phyloP scores from a whole-genome alignment of 345 rosid genomes.

The Punica granatum region DNA sequence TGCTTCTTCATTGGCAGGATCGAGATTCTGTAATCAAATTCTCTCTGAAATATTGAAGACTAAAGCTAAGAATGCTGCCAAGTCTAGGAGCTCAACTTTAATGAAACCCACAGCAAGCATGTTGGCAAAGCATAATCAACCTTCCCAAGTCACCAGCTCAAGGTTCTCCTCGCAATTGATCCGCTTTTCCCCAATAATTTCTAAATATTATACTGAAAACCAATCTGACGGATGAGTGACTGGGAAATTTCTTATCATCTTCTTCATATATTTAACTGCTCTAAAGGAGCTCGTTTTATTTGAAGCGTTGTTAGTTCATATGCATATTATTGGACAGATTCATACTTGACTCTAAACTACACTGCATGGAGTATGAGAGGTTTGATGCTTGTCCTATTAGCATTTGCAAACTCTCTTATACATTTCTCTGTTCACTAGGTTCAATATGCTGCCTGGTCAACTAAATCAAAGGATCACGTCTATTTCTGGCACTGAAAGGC shows the following conservation, averaged over 20 bases:
- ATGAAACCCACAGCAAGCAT: constrained; percentile 91
- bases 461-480: constrained; percentile 34
- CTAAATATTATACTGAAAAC: background rate
- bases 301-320: background rate
- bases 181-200: background rate
- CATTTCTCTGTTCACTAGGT: constrained; percentile 24
- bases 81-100: constrained; percentile 77
- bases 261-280: background rate
- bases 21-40: constrained; percentile 24
- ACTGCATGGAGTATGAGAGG: background rate
- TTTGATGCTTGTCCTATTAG: background rate
- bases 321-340: background rate
- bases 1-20: constrained; percentile 28
- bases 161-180: constrained; percentile 29
- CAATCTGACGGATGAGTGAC: background rate
- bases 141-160: constrained; percentile 25
- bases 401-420: background rate
- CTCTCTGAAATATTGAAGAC: constrained; percentile 28
- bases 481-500: constrained; percentile 55
- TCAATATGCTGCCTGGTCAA: constrained; percentile 31
- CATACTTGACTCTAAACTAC: background rate
- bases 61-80: constrained; percentile 27
- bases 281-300: background rate
- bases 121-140: constrained; percentile 67
- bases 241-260: background rate